phyloP scores from a whole-genome alignment of 2,329 filamentous ascomycete species.

The Corniculantispora saksenae region DNA sequence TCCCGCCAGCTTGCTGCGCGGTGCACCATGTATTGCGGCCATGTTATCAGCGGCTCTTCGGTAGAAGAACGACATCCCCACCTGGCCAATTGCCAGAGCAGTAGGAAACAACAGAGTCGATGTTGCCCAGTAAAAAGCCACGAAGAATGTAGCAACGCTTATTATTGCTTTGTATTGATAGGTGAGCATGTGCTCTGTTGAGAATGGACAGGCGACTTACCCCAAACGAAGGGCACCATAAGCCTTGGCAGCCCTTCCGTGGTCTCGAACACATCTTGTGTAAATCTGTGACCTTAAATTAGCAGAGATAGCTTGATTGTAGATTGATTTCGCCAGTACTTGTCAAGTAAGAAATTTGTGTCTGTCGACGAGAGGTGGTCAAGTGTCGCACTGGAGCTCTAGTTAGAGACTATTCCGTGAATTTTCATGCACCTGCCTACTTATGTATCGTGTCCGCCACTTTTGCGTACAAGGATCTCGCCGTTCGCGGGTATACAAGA shows the following conservation, averaged over 20 bases:
- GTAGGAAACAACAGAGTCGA: neutral
- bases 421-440: neutral
- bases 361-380: neutral
- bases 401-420: neutral
- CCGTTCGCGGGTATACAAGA: neutral
- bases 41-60: neutral
- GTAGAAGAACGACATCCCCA: neutral
- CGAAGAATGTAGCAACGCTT: neutral
- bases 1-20: neutral
- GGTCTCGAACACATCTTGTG: neutral
- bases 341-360: neutral
- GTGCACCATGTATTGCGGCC: neutral
- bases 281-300: neutral
- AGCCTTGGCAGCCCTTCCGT: neutral
- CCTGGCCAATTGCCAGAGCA: neutral
- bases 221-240: neutral
- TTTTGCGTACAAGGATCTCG: slow-evolving; percentile 10
- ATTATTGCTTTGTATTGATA: neutral
- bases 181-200: neutral
- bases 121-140: neutral
- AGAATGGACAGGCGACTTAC: neutral
- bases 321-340: neutral
- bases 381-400: neutral
- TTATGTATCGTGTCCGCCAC: slow-evolving; percentile 35
- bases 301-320: too few relatives aligned